These are phyloP conservation scores for Casuarina glauca DNA, from an alignment of 306 rosid genomes.

Conservation along the genomic window DNA sequence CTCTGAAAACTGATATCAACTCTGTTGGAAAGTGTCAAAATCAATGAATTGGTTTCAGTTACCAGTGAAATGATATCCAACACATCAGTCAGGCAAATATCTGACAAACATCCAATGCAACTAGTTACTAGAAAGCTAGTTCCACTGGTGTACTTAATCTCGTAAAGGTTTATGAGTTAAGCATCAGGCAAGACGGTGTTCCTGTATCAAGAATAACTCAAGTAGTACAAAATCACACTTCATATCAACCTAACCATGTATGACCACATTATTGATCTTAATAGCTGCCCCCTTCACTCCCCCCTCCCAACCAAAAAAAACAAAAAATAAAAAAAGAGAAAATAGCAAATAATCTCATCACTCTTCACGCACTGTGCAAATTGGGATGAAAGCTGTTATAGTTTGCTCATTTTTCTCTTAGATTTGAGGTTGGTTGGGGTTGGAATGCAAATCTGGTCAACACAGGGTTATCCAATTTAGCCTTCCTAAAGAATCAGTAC, in stretches of 20 bases:
- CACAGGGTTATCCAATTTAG: slow-evolving; percentile 16
- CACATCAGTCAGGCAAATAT: not conserved
- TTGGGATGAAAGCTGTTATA: slow-evolving; percentile 2
- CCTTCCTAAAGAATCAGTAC: slow-evolving; percentile 32
- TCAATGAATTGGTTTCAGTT: slow-evolving; percentile 24
- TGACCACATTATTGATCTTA: not conserved
- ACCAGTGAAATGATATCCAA: not conserved
- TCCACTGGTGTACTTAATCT: not conserved
- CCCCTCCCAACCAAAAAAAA: not conserved
- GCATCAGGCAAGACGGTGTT: not conserved
- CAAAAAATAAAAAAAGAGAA: not conserved
- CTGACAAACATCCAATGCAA: not conserved
- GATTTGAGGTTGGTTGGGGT: not conserved
- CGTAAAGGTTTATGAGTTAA: not conserved
- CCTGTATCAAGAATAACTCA: not conserved
- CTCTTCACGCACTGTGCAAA: no score
- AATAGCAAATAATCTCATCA: no score
- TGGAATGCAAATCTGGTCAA: not conserved
- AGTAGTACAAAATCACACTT: not conserved
- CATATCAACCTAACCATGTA: not conserved
- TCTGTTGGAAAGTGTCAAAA: slow-evolving; percentile 39
- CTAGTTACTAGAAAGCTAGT: not conserved
- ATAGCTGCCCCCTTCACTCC: not conserved
- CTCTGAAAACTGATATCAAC: slow-evolving; percentile 45
- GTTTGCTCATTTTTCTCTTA: slow-evolving; percentile 14